Evolutionary conservation across 2,329 filamentous ascomycete genomes (phyloP).

Genomic region (Stromatinia cepivora): DNA sequence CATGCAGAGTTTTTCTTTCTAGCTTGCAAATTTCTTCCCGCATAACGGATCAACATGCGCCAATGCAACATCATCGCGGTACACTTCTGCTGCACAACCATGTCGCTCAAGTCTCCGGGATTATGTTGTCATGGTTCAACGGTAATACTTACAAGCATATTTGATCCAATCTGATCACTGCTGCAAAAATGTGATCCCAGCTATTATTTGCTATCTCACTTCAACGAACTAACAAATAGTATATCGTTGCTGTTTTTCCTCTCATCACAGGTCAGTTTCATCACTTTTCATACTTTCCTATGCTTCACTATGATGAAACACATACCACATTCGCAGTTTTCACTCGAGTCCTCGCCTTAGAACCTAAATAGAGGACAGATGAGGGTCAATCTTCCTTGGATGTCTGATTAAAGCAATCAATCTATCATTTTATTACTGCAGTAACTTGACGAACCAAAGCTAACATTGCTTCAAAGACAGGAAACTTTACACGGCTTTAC

Average conservation of each 20-base stretch:
- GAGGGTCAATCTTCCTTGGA: slow-evolving; percentile 73
- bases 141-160: slow-evolving; percentile 6
- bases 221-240: slow-evolving; percentile 3
- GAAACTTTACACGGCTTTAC: too few species aligned
- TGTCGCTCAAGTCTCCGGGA: background rate
- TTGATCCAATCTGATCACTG: background rate
- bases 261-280: slow-evolving; percentile 22
- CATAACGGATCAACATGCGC: background rate
- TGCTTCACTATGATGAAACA: slow-evolving; percentile 66
- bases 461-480: slow-evolving; percentile 21
- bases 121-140: slow-evolving; percentile 12
- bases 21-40: slow-evolving; percentile 13
- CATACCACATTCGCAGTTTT: slow-evolving; percentile 85
- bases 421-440: background rate
- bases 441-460: background rate
- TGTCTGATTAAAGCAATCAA: slow-evolving; percentile 57
- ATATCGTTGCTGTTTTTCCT: background rate
- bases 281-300: slow-evolving; percentile 21
- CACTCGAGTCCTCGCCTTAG: slow-evolving; percentile 68
- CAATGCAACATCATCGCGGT: slow-evolving; percentile 7
- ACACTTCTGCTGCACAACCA: slow-evolving; percentile 14
- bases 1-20: slow-evolving; percentile 28
- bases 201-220: background rate
- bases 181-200: background rate
- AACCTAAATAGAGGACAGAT: slow-evolving; percentile 66